phyloP scores from a whole-genome alignment of 2,329 filamentous ascomycete genomes.

The Colletotrichum sojae region DNA sequence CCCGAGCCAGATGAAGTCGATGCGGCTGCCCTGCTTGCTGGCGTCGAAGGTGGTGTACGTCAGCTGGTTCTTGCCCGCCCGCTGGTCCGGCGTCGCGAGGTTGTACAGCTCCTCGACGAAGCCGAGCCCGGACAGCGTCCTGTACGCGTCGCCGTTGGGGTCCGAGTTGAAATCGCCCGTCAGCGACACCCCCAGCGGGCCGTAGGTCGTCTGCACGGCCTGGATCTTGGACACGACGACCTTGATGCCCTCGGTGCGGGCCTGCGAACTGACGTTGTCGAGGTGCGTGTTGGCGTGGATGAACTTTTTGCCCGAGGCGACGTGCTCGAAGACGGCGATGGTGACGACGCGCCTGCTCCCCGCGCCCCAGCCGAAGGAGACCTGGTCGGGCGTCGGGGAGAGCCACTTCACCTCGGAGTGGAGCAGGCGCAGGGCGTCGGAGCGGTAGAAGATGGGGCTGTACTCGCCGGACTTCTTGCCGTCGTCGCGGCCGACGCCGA shows the following conservation, averaged over 20 bases:
- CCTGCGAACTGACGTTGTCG: constrained; percentile 61
- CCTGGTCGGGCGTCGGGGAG: constrained; percentile 69
- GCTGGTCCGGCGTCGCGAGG: constrained; percentile 42
- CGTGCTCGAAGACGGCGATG: constrained; percentile 61
- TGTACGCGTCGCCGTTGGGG: constrained; percentile 51
- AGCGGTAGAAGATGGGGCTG: constrained; percentile 74
- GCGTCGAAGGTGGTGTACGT: constrained; percentile 76
- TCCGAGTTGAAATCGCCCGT: constrained; percentile 68
- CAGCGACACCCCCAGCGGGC: constrained; percentile 56
- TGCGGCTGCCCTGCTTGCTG: constrained; percentile 63
- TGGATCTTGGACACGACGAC: constrained; percentile 57
- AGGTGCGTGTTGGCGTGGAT: constrained; percentile 68
- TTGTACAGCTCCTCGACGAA: constrained; percentile 55
- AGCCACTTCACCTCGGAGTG: constrained; percentile 73
- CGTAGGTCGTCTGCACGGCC: constrained; percentile 39
- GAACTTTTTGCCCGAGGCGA: constrained; percentile 53
- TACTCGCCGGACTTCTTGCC: constrained; percentile 74
- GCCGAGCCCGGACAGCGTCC: constrained; percentile 44
- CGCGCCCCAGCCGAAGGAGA: constrained; percentile 72
- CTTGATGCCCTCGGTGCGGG: constrained; percentile 60
- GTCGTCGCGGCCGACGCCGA: constrained; percentile 69
- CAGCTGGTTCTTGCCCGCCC: constrained; percentile 49
- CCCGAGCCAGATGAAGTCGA: constrained; percentile 76
- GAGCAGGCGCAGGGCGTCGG: constrained; percentile 64
- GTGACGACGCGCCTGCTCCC: constrained; percentile 62